Percentiles rank a stretch among this genome's conserved stretches.
phyloP scores from a whole-genome alignment of 306 rosid genomes.

The Dryas alaskensis region DNA sequence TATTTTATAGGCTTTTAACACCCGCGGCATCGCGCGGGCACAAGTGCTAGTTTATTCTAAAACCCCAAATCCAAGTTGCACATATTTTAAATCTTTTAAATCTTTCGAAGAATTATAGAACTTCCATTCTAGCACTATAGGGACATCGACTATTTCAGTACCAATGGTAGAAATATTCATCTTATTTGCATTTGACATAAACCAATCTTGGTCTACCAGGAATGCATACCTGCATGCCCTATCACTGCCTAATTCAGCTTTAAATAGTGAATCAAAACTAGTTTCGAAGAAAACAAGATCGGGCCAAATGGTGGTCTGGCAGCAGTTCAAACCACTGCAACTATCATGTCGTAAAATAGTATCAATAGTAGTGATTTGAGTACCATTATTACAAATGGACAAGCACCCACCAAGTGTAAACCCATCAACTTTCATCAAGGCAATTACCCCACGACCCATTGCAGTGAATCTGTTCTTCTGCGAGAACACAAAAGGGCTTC shows the following conservation, averaged over 20 bases:
- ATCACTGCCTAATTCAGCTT: background rate
- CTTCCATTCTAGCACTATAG: slow-evolving; percentile 4
- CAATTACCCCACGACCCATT: background rate
- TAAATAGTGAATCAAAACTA: background rate
- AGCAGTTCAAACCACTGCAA: slow-evolving; percentile 19
- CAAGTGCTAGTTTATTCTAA: no score
- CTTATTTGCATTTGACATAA: background rate
- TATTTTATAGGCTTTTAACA: no score
- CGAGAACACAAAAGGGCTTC: slow-evolving; percentile 1
- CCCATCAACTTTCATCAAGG: background rate
- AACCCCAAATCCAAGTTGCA: no score
- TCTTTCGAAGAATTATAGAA: background rate
- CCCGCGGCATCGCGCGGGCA: no score
- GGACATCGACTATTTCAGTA: background rate
- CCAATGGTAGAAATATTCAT: no score
- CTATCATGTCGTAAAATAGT: no score
- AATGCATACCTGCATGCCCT: background rate
- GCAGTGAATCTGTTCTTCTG: background rate
- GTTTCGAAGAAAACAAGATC: background rate
- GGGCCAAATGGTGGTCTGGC: slow-evolving; percentile 16
- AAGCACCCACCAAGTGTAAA: background rate
- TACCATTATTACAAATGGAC: background rate
- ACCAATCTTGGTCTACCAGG: slow-evolving; percentile 4
- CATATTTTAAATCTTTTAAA: background rate
- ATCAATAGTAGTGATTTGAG: background rate